Percentiles rank a stretch among this genome's conserved stretches.
These are phyloP conservation scores for Coniophora puteana DNA, from an alignment of 1,284 basidiomycete genomes.

Conservation along the genomic window DNA sequence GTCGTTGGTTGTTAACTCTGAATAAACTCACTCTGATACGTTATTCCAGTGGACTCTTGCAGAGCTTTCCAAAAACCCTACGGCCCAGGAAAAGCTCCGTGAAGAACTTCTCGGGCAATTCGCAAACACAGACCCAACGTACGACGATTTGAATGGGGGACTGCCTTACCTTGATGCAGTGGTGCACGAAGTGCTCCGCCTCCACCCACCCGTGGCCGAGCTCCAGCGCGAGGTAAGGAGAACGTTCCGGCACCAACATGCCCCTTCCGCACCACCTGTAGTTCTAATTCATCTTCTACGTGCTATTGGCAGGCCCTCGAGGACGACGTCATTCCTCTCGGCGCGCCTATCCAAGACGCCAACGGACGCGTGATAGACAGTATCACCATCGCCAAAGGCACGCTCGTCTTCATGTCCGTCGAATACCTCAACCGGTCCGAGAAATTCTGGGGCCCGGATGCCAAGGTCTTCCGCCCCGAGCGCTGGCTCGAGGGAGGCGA, in stretches of 20 bases:
- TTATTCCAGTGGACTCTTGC: constrained; percentile 6
- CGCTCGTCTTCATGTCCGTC: neutral
- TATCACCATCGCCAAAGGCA: constrained; percentile 1
- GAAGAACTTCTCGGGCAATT: constrained; percentile 9
- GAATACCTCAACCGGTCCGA: neutral
- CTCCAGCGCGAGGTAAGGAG: constrained; percentile 12
- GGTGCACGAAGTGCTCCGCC: constrained; percentile 15
- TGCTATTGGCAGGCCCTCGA: constrained; percentile 6
- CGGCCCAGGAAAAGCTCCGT: constrained; percentile 8
- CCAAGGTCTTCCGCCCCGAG: constrained; percentile 24
- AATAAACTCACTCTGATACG: neutral
- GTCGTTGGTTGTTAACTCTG: neutral
- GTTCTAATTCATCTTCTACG: constrained; percentile 6
- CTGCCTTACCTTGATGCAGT: constrained; percentile 27
- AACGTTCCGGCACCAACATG: constrained; percentile 11
- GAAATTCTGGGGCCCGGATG: constrained; percentile 14
- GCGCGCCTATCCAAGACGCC: constrained; percentile 5
- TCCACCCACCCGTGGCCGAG: constrained; percentile 9
- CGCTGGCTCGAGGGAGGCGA: constrained; percentile 21
- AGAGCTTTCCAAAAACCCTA: constrained; percentile 9
- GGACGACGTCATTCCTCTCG: constrained; percentile 12
- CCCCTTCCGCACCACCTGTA: constrained; percentile 6
- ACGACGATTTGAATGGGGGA: constrained; percentile 23
- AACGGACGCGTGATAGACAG: constrained; percentile 5
- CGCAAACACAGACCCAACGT: constrained; percentile 19